Percentiles rank a stretch among this genome's conserved stretches.
Evolutionary conservation across 2,329 filamentous ascomycete genomes (phyloP).

Genomic region (Aspergillus ibericus): DNA sequence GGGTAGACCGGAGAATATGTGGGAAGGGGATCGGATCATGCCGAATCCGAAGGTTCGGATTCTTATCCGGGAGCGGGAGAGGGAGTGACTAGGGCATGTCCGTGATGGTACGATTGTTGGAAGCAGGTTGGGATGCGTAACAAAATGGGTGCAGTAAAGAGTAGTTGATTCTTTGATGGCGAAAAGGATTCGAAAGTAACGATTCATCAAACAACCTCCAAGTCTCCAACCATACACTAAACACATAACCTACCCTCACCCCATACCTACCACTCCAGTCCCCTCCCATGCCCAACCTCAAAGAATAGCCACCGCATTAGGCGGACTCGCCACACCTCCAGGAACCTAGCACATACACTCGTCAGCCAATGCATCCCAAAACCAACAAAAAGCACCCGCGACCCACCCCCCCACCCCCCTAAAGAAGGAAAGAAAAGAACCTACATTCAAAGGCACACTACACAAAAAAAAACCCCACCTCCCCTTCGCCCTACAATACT

Average conservation of each 20-base stretch:
- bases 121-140: no score
- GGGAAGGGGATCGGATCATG: not conserved
- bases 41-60: not conserved
- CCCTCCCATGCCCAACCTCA: slow-evolving; percentile 19
- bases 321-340: slow-evolving; percentile 48
- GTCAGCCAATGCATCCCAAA: not conserved
- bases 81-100: no score
- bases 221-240: slow-evolving; percentile 13
- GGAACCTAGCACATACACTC: slow-evolving; percentile 34
- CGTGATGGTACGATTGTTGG: no score
- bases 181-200: no score
- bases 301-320: slow-evolving; percentile 48
- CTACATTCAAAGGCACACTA: slow-evolving; percentile 49
- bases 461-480: slow-evolving; percentile 52
- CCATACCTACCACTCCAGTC: not conserved
- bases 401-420: no score
- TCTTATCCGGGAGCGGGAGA: no score
- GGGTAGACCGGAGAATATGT: slow-evolving; percentile 5
- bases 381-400: no score
- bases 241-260: slow-evolving; percentile 12
- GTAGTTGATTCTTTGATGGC: no score
- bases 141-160: no score
- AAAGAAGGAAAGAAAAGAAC: not conserved
- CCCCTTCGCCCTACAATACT: slow-evolving; percentile 36
- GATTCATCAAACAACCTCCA: no score